Evolutionary conservation across 768 basidiomycete species (phyloP), one percentile per base, ranked within the genome.

Genomic region (Calocybe gangraenosa): DNA sequence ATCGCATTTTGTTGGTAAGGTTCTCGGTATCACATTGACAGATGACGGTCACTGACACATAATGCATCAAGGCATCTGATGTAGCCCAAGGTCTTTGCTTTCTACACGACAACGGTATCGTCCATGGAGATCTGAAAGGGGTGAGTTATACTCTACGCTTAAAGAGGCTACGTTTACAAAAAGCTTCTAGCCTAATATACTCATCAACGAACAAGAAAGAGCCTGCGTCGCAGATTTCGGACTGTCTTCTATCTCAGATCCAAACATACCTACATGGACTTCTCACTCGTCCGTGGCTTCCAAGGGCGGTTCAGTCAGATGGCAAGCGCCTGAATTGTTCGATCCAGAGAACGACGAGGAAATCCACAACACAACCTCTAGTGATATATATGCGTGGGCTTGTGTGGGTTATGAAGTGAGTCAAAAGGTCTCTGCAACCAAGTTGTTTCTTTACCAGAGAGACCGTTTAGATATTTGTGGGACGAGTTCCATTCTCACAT

Each of bases 311-410:
- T 11, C 39, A n/a, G 7, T 13, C 3, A 14, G 30, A 14, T 42
- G 40, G 40, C 40, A 42, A 20, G 40, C 40, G 2, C 40, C 40
- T 14, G 40, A 42, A 28, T 17, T 32, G 2, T 42, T 42, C n/a
- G 17, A 42, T 17, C n/a, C 18, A 9, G 28, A 42, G 17, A 17
- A 17, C 2, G 37, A 37, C 20, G 37, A 37, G 18, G 30, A 14
- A 7, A 17, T 42, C 2, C 19, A 42, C n/a, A 42, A 42, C 20
- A 42, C 28, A 8, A 18, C 17, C n/a, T 6, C 14, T 11, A 42
- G 40, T 30, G 40, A 42, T 32, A 17, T 42, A 5, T 42, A 32
- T 42, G 40, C 40, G 11, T 42, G 23, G 25, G 25, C 28, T 32
- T 42, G 40, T 14, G 40, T 42, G 7, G 11, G 5, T 3, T 42